A percentile compares a stretch with the other conserved stretches of the same genome.
Conservation (phyloP, 495 filamentous ascomycete genomes). For the Achaetomiella virescens region DNA sequence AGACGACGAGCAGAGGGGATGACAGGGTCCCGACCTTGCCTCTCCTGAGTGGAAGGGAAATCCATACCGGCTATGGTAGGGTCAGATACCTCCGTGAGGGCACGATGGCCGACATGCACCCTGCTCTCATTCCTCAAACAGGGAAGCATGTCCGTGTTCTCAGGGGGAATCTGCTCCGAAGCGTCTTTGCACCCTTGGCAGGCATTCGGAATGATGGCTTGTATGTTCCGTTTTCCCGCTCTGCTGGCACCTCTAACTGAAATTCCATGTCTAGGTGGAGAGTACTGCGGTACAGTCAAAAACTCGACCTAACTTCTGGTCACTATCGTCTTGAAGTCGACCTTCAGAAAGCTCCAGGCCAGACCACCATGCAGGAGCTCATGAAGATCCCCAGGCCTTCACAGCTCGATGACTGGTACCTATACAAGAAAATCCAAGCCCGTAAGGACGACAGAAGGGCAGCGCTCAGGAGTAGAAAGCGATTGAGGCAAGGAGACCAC, state of each 20-base stretch:
- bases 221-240: constrained; percentile 24
- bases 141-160: constrained; percentile 41
- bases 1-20: constrained; percentile 31
- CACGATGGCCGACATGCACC: constrained; percentile 29
- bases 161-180: constrained; percentile 37
- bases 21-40: constrained; percentile 35
- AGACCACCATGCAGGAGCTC: constrained; percentile 27
- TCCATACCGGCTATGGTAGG: constrained; percentile 20
- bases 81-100: constrained; percentile 35
- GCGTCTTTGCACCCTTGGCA: constrained; percentile 37
- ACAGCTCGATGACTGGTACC: constrained; percentile 43
- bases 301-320: constrained; percentile 24
- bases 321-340: constrained; percentile 30
- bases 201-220: constrained; percentile 48
- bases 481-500: not conserved
- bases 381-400: constrained; percentile 36
- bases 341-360: constrained; percentile 29
- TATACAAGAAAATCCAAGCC: constrained; percentile 36
- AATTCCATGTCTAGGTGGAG: constrained; percentile 19
- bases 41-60: constrained; percentile 40
- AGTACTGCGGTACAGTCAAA: constrained; percentile 35
- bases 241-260: constrained; percentile 12
- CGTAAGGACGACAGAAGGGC: constrained; percentile 17
- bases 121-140: constrained; percentile 31
- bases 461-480: not conserved